Evolutionary conservation across 2,329 filamentous ascomycete genomes (phyloP).

Genomic region (Fusarium metavorans): DNA sequence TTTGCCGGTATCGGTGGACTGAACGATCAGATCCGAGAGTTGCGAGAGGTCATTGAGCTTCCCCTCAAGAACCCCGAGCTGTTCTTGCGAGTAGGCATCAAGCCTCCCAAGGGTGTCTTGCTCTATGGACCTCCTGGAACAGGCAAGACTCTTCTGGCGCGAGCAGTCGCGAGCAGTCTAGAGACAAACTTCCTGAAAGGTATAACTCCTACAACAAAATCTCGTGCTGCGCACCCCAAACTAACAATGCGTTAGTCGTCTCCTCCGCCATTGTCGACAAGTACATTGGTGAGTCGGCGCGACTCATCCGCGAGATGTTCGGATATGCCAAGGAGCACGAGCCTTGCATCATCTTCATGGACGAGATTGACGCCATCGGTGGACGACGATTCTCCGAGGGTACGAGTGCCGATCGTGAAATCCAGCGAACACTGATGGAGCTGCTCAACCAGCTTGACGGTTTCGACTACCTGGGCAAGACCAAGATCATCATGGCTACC

Average conservation of each 20-base stretch:
- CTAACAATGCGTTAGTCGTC: conserved; percentile 73
- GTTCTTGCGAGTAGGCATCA: conserved; percentile 96
- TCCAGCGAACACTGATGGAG: conserved; percentile 98
- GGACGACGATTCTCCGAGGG: conserved; percentile 97
- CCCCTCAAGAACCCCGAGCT: conserved; percentile 99
- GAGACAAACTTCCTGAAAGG: conserved; percentile 99
- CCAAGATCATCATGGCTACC: conserved; percentile 99
- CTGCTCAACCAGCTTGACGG: conserved; percentile 98
- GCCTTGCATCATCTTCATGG: conserved; percentile 99
- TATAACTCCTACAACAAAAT: conserved; percentile 53
- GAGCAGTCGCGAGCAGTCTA: conserved; percentile 94
- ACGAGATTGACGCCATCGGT: conserved; percentile 99
- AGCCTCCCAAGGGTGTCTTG: conserved; percentile 96
- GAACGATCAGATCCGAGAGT: conserved; percentile 97
- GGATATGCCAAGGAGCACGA: conserved; percentile 99
- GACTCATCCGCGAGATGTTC: conserved; percentile 99
- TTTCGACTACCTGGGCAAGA: conserved; percentile 99
- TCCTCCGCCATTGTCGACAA: conserved; percentile 99
- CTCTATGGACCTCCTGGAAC: conserved; percentile 97
- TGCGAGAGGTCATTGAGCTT: conserved; percentile 97
- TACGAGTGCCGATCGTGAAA: conserved; percentile 96
- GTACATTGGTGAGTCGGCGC: conserved; percentile 98
- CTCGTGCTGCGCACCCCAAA: not conserved
- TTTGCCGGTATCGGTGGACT: conserved; percentile 97
- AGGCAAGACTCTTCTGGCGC: conserved; percentile 93